These are phyloP conservation scores for Marasmius tenuissimus DNA, from an alignment of 1,284 basidiomycete genomes.

Conservation along the genomic window DNA sequence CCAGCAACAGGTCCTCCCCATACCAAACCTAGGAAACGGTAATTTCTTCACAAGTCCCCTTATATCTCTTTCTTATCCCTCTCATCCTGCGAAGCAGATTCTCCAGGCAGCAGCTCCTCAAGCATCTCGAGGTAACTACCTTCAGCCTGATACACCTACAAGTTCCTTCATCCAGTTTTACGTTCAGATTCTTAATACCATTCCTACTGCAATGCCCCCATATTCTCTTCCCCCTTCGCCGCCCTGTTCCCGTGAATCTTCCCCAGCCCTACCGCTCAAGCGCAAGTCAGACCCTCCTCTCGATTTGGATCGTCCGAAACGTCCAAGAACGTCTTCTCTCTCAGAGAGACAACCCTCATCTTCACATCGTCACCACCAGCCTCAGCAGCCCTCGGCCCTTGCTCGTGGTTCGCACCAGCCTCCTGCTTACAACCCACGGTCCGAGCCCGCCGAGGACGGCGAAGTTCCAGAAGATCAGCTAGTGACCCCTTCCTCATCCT, in stretches of 20 bases:
- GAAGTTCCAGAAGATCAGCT: constrained; percentile 47
- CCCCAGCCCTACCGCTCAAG: constrained; percentile 56
- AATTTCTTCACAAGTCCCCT: not conserved
- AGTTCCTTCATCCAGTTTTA: constrained; percentile 16
- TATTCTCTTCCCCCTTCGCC: constrained; percentile 67
- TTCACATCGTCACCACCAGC: constrained; percentile 23
- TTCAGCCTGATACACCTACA: constrained; percentile 4
- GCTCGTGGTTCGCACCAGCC: constrained; percentile 26
- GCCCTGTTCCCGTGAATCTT: constrained; percentile 60
- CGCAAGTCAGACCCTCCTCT: constrained; percentile 56
- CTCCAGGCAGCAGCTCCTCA: constrained; percentile 61
- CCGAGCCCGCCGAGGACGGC: constrained; percentile 58
- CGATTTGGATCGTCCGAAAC: constrained; percentile 52
- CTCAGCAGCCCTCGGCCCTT: constrained; percentile 21
- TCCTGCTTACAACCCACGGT: constrained; percentile 33
- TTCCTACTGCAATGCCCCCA: constrained; percentile 51
- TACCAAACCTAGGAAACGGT: constrained; percentile 14
- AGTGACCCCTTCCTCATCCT: constrained; percentile 13
- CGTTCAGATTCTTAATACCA: constrained; percentile 57
- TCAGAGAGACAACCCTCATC: constrained; percentile 33
- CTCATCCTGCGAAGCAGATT: constrained; percentile 38
- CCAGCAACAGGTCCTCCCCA: constrained; percentile 5
- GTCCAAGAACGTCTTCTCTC: constrained; percentile 46
- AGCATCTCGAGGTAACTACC: constrained; percentile 53
- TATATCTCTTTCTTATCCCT: constrained; percentile 8